Percentiles rank a stretch among this genome's conserved stretches.
Evolutionary conservation across 805 yeast species (phyloP).

Genomic region (Candida khao-thaluensis): DNA sequence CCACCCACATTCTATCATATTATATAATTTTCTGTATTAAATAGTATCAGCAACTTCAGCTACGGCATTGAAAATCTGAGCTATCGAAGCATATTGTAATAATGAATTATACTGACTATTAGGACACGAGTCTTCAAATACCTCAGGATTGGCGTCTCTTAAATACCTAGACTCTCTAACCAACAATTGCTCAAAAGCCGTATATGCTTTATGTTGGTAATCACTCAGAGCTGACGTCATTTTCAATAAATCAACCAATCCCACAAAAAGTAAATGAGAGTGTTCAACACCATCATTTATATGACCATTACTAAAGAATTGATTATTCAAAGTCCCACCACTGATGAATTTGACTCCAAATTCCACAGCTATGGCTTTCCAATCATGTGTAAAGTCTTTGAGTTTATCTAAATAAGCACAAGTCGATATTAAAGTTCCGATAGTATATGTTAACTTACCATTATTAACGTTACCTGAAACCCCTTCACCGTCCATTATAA

Average conservation of each 20-base stretch:
- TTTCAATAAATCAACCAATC: constrained; percentile 24
- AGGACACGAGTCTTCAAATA: constrained; percentile 13
- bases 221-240: constrained; percentile 16
- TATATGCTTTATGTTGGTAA: constrained; percentile 20
- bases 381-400: constrained; percentile 16
- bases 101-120: constrained; percentile 14
- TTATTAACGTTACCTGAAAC: constrained; percentile 18
- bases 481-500: constrained; percentile 23
- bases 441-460: constrained; percentile 31
- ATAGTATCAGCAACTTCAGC: constrained; percentile 18
- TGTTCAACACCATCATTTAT: constrained; percentile 27
- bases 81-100: constrained; percentile 21
- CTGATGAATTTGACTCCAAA: constrained; percentile 19
- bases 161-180: constrained; percentile 22
- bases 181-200: constrained; percentile 17
- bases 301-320: constrained; percentile 19
- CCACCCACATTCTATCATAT: background rate
- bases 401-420: constrained; percentile 20
- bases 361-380: constrained; percentile 22
- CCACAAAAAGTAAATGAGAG: constrained; percentile 25
- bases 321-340: constrained; percentile 18
- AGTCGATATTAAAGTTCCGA: constrained; percentile 26
- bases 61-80: constrained; percentile 21
- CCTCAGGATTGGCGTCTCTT: constrained; percentile 15
- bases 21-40: constrained; percentile 8